A percentile compares a stretch with the other conserved stretches of the same genome.
Conservation (phyloP, 768 basidiomycete species). For the Harrya chromipes region DNA sequence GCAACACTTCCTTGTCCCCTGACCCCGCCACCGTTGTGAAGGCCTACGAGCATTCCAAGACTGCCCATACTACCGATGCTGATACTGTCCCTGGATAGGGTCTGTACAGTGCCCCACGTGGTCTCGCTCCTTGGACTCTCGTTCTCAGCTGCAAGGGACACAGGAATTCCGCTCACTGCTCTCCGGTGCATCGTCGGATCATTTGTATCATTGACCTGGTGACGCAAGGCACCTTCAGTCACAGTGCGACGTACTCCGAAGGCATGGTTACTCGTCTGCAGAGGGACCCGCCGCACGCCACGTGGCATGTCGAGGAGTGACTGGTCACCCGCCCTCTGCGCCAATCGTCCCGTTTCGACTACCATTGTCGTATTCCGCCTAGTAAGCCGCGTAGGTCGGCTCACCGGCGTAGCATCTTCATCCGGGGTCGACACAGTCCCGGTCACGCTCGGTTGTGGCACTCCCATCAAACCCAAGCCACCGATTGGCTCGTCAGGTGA, state of each 20-base stretch:
- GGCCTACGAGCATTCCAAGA: slow-evolving; percentile 29
- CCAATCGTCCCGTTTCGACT: slow-evolving; percentile 16
- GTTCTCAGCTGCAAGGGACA: slow-evolving; percentile 14
- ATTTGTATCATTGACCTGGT: slow-evolving; percentile 7
- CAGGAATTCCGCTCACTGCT: slow-evolving; percentile 7
- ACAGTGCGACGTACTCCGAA: slow-evolving; percentile 20
- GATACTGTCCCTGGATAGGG: slow-evolving; percentile 19
- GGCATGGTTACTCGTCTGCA: slow-evolving; percentile 13
- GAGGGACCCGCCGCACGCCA: slow-evolving; percentile 16
- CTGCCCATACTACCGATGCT: slow-evolving; percentile 26
- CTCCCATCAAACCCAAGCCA: slow-evolving; percentile 28
- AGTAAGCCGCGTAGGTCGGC: slow-evolving; percentile 15
- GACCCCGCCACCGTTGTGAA: slow-evolving; percentile 29
- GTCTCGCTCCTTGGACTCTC: slow-evolving; percentile 34
- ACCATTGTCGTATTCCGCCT: slow-evolving; percentile 27
- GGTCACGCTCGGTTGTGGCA: slow-evolving; percentile 17
- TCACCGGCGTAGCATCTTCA: slow-evolving; percentile 27
- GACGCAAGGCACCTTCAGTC: slow-evolving; percentile 13
- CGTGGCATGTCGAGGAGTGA: slow-evolving; percentile 10
- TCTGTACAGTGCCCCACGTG: slow-evolving; percentile 35
- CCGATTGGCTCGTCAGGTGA: slow-evolving; percentile 26
- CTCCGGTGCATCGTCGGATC: slow-evolving; percentile 7
- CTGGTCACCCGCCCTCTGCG: slow-evolving; percentile 16
- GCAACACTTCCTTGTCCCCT: slow-evolving; percentile 24
- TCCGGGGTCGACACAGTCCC: slow-evolving; percentile 29